Conservation (phyloP, 2,329 filamentous ascomycete species). For the Colletotrichum sojae region DNA sequence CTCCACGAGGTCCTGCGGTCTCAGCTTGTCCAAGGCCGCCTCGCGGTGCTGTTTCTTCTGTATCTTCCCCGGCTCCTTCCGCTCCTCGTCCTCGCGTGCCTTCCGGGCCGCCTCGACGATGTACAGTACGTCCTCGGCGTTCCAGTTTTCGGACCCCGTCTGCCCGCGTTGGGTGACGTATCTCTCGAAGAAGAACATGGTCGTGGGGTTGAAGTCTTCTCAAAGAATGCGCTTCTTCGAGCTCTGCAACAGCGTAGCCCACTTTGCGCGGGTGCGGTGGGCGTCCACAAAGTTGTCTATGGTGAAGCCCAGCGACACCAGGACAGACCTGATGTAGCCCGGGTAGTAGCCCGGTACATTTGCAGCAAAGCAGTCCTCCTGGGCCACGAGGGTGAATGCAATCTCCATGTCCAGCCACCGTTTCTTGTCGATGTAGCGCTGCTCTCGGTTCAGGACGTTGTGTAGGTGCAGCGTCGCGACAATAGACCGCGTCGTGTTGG, state of each 20-base stretch:
- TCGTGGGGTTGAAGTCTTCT: neutral
- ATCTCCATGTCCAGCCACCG: neutral
- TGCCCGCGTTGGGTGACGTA: neutral
- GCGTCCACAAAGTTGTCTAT: neutral
- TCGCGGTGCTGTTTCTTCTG: neutral
- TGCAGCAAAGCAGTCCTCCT: neutral
- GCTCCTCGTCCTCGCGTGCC: too few relatives aligned
- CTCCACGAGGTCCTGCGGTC: neutral
- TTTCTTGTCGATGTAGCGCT: neutral
- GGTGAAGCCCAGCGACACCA: neutral
- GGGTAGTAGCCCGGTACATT: neutral
- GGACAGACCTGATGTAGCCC: neutral
- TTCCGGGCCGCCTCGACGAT: neutral
- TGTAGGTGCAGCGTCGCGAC: neutral
- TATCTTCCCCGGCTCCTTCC: neutral
- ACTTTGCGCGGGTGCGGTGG: neutral
- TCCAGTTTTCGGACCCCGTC: neutral
- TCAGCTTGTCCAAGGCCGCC: neutral
- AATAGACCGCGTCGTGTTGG: conserved; percentile 2
- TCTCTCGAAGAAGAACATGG: neutral
- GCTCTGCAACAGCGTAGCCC: neutral
- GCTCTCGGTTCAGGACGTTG: neutral
- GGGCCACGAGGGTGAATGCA: neutral
- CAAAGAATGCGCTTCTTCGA: neutral
- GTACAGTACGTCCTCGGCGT: neutral